Conservation (phyloP, 805 yeast species). For the Monosporozyma siamensis region DNA sequence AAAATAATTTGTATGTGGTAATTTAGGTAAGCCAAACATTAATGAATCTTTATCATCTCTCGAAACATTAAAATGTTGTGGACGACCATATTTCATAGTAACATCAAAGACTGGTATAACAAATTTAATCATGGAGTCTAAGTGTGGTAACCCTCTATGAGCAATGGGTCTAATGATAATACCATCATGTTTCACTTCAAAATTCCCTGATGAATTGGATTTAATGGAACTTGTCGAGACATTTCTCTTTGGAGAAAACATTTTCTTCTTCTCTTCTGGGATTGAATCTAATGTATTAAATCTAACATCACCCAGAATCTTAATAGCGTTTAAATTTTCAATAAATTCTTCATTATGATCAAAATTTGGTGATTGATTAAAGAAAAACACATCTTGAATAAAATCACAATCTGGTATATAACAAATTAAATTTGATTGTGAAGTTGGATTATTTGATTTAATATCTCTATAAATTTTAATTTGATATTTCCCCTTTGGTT, state of each 20-base stretch:
- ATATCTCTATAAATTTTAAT: slow-evolving; percentile 24
- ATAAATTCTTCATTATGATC: slow-evolving; percentile 6
- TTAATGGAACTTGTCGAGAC: slow-evolving; percentile 8
- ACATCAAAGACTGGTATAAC: slow-evolving; percentile 59
- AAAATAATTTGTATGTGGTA: slow-evolving; percentile 52
- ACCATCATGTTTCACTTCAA: slow-evolving; percentile 15
- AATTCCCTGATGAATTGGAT: slow-evolving; percentile 4
- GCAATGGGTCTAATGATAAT: slow-evolving; percentile 50
- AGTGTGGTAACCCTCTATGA: slow-evolving; percentile 58
- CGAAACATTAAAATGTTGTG: slow-evolving; percentile 46
- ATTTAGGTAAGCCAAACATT: slow-evolving; percentile 61
- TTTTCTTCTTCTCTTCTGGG: slow-evolving; percentile 4
- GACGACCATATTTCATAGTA: slow-evolving; percentile 65
- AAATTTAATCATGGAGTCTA: slow-evolving; percentile 60
- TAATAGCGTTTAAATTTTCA: slow-evolving; percentile 12
- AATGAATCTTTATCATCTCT: slow-evolving; percentile 44
- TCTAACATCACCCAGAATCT: slow-evolving; percentile 18
- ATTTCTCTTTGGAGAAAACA: slow-evolving; percentile 13
- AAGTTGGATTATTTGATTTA: slow-evolving; percentile 16
- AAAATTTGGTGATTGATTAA: slow-evolving; percentile 8
- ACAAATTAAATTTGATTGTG: slow-evolving; percentile 21
- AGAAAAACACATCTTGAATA: slow-evolving; percentile 24
- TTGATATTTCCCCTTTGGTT: slow-evolving; percentile 19
- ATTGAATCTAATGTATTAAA: slow-evolving; percentile 3
- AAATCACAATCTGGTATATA: slow-evolving; percentile 23